Evolutionary conservation across 2,329 filamentous ascomycete genomes (phyloP), one percentile per base, ranked within the genome.

Genomic region (Colletotrichum trifolii): DNA sequence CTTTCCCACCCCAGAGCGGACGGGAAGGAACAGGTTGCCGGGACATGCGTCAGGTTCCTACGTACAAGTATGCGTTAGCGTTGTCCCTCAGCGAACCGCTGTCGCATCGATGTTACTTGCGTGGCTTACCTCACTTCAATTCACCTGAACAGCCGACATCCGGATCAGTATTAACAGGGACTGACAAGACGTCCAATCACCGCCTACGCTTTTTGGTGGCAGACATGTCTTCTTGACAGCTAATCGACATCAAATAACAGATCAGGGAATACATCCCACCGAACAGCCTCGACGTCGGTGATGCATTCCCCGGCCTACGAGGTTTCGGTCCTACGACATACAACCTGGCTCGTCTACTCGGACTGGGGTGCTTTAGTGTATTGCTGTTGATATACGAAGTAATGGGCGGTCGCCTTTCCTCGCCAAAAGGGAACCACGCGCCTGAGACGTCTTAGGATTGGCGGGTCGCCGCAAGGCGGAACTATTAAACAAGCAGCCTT

Each of bases 381-480:
- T 25, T 13, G 9, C 38, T 40, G 9, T 40, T 13, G 9, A 13
- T 15, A 15, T 15, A 43, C 42, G 15, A 4, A 8, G 7, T 15
- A 43, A 9, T 15, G 13, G 13, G 42, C 42, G 13, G 42, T 43
- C 12, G 13, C 42, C 43, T 17, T 46, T 17, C 13, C 17, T 11
- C 15, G 43, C n/a, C 33, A 39, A n/a, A 35, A 48, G 48, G 45
- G 50, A 61, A 50, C 45, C 34, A 55, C 62, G 62, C 50, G 45
- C 46, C 62, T 55, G 62, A 61, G 62, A 61, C 62, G 57, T 65
- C 62, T 25, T 61, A 52, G 61, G 61, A 61, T 50, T 65, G 62
- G 45, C 61, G 12, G 48, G 47, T 49, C 33, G 35, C 33, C 25
- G n/a, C 54, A 48, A 40, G 54, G 47, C 54, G 47, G n/a, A 15